A percentile compares a stretch with the other conserved stretches of the same genome.
These are phyloP conservation scores for Cicer judaicum DNA, from an alignment of 306 rosid genomes.

Conservation along the genomic window DNA sequence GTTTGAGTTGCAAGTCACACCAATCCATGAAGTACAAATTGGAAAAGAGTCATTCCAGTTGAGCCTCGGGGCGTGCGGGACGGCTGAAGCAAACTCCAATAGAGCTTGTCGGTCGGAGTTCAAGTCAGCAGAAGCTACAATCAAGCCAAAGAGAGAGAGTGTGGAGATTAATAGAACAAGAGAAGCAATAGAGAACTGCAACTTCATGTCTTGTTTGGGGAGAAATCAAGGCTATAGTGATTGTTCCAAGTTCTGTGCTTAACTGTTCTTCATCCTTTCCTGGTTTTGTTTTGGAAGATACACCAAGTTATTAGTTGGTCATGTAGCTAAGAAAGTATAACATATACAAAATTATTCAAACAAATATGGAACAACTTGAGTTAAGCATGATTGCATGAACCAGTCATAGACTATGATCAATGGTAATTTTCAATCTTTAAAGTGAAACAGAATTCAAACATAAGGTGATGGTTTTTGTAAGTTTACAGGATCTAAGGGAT, in stretches of 20 bases:
- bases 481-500: slow-evolving; percentile 13
- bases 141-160: slow-evolving; percentile 34
- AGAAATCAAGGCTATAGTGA: slow-evolving; percentile 39
- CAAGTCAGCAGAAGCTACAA: slow-evolving; percentile 58
- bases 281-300: slow-evolving; percentile 45
- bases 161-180: slow-evolving; percentile 46
- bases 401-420: neutral
- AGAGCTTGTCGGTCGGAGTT: slow-evolving; percentile 73
- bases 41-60: slow-evolving; percentile 66
- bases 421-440: slow-evolving; percentile 7
- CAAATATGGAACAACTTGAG: slow-evolving; percentile 1
- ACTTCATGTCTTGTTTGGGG: slow-evolving; percentile 56
- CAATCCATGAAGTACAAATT: slow-evolving; percentile 76
- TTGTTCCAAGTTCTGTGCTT: slow-evolving; percentile 40
- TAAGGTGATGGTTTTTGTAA: slow-evolving; percentile 21
- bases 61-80: slow-evolving; percentile 65
- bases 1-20: slow-evolving; percentile 64
- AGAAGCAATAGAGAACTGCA: slow-evolving; percentile 46
- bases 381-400: slow-evolving; percentile 24
- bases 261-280: slow-evolving; percentile 51
- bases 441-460: slow-evolving; percentile 30
- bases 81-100: slow-evolving; percentile 58
- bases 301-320: slow-evolving; percentile 42
- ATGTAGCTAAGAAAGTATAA: slow-evolving; percentile 38
- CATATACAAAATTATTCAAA: slow-evolving; percentile 24